Base-by-base conservation (phyloP, 495 filamentous ascomycete genomes). In the Penicillium herquei region DNA sequence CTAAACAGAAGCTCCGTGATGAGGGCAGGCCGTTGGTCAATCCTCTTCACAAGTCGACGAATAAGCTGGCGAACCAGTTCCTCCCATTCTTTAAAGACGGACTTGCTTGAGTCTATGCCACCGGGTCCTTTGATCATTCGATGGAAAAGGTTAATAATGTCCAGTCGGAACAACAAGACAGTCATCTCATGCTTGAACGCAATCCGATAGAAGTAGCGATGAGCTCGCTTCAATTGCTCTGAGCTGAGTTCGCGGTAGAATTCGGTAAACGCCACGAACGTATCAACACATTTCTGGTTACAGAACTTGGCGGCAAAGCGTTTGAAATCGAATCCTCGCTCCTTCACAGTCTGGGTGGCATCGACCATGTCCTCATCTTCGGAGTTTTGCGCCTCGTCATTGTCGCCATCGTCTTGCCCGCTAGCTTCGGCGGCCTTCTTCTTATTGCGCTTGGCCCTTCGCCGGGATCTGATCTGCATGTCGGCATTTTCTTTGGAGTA, bases 401-500 rank as follows among this genome's bases (percentile, higher is more conserved):
- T 73, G 17, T 75, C 72, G 16, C 12, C 61, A 4, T 56, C 70
- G n/a, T 67, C 71, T 35, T 64, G 65, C 21, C 65, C 65, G 6
- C 30, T 58, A 1, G 46, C 30, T 21, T 69, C 58, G 49, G 65
- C 58, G 21, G 74, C 72, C 14, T 82, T 76, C 70, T 88, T 91
- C 69, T 85, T 87, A 68, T 88, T 92, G 50, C 79, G 81, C 26
- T 84, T 80, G 16, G 84, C 82, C 49, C 84, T 78, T 49, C 87
- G 81, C 50, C 84, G 83, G 0, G 91, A 93, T 56, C 92, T 88
- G 11, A 99, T 83, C 70, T 97, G 95, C 71, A 99, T 77, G 66
- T 96, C 91, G 14, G 87, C 82, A 61, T 99, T 98, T 57, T 96
- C 89, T 68, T 96, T 95, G 3, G 92, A 93, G 66, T 96, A 99